phyloP scores from a whole-genome alignment of 306 rosid genomes.

The Begonia peltatifolia region DNA sequence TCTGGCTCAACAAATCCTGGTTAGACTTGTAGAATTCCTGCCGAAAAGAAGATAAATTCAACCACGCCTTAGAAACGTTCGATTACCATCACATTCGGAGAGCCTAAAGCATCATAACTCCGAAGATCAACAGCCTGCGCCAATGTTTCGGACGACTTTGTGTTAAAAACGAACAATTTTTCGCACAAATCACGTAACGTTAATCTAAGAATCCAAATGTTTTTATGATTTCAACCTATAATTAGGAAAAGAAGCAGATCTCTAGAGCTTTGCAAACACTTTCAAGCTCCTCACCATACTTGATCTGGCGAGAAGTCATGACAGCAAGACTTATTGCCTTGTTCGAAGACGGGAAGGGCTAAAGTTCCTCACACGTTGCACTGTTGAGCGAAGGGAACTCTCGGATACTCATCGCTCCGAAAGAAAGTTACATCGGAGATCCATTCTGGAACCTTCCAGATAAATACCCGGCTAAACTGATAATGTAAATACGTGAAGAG shows the following conservation, averaged over 20 bases:
- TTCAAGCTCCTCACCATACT: conserved; percentile 56
- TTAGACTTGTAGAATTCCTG: conserved; percentile 45
- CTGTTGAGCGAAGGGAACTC: conserved; percentile 61
- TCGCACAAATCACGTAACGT: background rate
- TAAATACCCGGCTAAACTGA: conserved; percentile 78
- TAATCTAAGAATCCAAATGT: no score
- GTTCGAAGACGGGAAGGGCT: conserved; percentile 81
- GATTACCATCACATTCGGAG: conserved; percentile 43
- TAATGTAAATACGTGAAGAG: no score
- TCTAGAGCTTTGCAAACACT: conserved; percentile 83
- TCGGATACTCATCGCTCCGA: conserved; percentile 55
- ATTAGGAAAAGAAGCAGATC: conserved; percentile 35
- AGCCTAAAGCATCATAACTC: conserved; percentile 38
- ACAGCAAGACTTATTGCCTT: conserved; percentile 63
- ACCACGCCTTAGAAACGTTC: conserved; percentile 6
- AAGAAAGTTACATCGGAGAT: conserved; percentile 84
- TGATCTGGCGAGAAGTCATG: conserved; percentile 50
- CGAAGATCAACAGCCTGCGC: conserved; percentile 82
- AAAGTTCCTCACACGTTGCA: conserved; percentile 64
- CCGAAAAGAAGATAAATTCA: conserved; percentile 4
- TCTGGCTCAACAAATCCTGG: conserved; percentile 59
- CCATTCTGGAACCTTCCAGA: conserved; percentile 84
- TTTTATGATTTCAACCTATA: no score
- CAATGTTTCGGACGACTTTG: background rate
- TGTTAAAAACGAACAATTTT: no score